A percentile compares a stretch with the other conserved stretches of the same genome.
Evolutionary conservation across 1,139 yeast species (phyloP).

Genomic region (Debaryomycetaceae sp.): DNA sequence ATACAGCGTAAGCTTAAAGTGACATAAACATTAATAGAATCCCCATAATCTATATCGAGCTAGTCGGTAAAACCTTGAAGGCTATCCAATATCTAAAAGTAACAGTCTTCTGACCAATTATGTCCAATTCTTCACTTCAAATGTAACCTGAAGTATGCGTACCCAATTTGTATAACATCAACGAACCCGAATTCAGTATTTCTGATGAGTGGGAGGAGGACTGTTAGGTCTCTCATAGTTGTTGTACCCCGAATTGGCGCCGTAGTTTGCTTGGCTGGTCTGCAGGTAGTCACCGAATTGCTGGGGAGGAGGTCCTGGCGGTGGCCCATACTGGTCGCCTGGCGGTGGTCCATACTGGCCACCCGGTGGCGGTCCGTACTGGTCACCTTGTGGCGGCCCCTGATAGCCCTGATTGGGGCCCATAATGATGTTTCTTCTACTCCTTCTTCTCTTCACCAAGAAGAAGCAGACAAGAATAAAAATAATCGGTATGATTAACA

Average conservation of each 20-base stretch:
- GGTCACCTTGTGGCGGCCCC: constrained; percentile 1
- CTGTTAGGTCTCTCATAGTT: constrained; percentile 5
- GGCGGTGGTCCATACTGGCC: neutral
- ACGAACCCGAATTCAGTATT: constrained; percentile 1
- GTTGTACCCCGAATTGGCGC: neutral
- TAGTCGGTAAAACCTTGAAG: no score
- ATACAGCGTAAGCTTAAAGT: no score
- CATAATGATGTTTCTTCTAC: neutral
- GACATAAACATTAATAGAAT: no score
- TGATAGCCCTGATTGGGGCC: constrained; percentile 1
- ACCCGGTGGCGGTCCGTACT: neutral
- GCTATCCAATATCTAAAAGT: no score
- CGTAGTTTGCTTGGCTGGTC: neutral
- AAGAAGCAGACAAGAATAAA: neutral
- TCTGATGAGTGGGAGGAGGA: constrained; percentile 19
- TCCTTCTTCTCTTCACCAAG: constrained; percentile 1
- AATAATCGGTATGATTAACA: neutral
- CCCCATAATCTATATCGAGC: no score
- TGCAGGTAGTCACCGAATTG: neutral
- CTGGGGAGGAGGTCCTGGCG: neutral
- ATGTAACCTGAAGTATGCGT: no score
- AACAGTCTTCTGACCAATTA: no score
- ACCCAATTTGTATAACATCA: no score
- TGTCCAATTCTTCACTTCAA: no score
- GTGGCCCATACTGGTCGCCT: constrained; percentile 1